Evolutionary conservation across 345 rosid species (phyloP).

Genomic region (Boechera stricta): DNA sequence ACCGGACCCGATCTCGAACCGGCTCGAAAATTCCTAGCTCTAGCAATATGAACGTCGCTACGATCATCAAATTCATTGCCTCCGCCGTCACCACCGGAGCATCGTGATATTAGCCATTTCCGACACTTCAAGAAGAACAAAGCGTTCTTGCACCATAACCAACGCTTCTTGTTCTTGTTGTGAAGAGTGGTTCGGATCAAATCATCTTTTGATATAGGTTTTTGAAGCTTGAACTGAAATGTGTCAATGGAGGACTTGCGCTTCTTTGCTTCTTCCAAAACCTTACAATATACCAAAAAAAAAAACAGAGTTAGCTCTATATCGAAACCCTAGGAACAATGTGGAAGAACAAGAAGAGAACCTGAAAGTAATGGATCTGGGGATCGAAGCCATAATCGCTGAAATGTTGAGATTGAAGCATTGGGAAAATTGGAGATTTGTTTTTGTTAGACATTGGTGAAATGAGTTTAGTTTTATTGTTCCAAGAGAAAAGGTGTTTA

Average conservation of each 20-base stretch:
- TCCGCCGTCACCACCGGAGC: neutral
- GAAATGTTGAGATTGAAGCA: constrained; percentile 73
- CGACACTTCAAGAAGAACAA: constrained; percentile 65
- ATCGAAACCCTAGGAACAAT: neutral
- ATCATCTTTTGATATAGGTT: constrained; percentile 77
- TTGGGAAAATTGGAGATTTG: constrained; percentile 72
- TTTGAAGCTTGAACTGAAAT: constrained; percentile 76
- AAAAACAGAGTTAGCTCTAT: neutral
- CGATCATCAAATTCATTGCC: neutral
- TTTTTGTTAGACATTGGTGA: constrained; percentile 1
- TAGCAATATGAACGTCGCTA: constrained; percentile 55
- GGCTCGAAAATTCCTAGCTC: constrained; percentile 60
- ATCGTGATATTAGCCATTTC: constrained; percentile 46
- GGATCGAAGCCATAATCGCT: constrained; percentile 95
- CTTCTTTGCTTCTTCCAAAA: constrained; percentile 78
- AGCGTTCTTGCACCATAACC: constrained; percentile 73
- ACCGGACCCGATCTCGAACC: constrained; percentile 73
- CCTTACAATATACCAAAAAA: constrained; percentile 42
- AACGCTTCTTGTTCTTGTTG: constrained; percentile 45
- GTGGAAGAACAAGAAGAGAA: constrained; percentile 22
- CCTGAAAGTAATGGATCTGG: constrained; percentile 87
- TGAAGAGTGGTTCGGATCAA: constrained; percentile 46
- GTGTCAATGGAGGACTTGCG: constrained; percentile 66
- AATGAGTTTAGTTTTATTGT: neutral
- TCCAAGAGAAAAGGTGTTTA: neutral